phyloP scores from a whole-genome alignment of 1,284 basidiomycete genomes.

The Tausonia pullulans region DNA sequence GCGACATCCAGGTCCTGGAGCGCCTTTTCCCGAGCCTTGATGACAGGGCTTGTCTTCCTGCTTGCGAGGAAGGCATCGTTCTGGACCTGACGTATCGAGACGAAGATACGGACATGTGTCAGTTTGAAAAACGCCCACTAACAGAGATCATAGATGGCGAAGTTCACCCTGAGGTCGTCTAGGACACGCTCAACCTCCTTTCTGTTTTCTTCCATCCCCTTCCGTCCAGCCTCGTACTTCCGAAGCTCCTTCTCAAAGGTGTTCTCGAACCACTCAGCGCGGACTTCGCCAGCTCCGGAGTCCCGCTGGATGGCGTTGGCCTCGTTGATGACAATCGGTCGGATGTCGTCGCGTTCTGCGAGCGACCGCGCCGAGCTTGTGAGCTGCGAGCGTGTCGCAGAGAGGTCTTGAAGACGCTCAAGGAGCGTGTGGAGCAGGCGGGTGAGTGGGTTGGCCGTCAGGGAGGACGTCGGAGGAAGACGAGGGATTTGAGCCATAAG shows the following conservation, averaged over 20 bases:
- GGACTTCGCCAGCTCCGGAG: conserved; percentile 52
- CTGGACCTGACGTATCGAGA: conserved; percentile 41
- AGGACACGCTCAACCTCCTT: conserved; percentile 55
- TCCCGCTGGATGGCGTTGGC: conserved; percentile 48
- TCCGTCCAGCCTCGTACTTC: conserved; percentile 67
- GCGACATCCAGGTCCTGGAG: conserved; percentile 80
- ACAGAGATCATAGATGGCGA: not conserved
- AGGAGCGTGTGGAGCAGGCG: conserved; percentile 62
- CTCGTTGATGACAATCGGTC: conserved; percentile 54
- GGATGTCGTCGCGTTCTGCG: conserved; percentile 63
- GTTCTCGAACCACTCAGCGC: conserved; percentile 74
- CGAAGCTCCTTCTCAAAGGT: conserved; percentile 63
- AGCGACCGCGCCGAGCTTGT: conserved; percentile 55
- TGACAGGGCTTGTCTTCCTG: conserved; percentile 60
- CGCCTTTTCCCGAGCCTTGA: conserved; percentile 72
- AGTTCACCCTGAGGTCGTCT: conserved; percentile 53
- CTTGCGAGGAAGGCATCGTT: conserved; percentile 71
- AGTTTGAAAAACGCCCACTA: not conserved
- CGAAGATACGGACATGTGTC: not conserved
- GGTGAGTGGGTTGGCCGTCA: conserved; percentile 37
- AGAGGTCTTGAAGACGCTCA: conserved; percentile 69
- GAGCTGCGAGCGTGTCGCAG: conserved; percentile 49
- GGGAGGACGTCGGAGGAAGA: conserved; percentile 18
- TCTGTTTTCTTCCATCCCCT: conserved; percentile 51
- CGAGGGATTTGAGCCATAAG: conserved; percentile 20